These are phyloP conservation scores for Nissolia schottii DNA, from an alignment of 306 rosid species.

Conservation along the genomic window DNA sequence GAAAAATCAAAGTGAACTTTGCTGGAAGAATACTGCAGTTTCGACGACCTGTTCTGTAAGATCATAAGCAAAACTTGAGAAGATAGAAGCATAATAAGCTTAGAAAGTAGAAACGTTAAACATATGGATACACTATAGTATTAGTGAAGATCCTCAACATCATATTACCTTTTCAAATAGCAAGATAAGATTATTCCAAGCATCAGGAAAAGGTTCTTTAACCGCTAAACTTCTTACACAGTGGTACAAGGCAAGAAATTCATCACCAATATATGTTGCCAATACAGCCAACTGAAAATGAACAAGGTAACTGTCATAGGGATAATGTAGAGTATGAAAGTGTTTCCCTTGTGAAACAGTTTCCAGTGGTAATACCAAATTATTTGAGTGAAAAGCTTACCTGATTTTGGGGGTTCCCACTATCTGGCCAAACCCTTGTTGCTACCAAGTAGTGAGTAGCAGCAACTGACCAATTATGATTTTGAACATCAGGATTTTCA, in stretches of 20 bases:
- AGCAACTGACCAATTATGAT: conserved; percentile 82
- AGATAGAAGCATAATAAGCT: conserved; percentile 14
- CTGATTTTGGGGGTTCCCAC: conserved; percentile 98
- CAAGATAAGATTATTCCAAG: conserved; percentile 72
- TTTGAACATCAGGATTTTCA: conserved; percentile 52
- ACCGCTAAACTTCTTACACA: conserved; percentile 90
- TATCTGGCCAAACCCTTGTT: conserved; percentile 84
- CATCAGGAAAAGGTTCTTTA: conserved; percentile 93
- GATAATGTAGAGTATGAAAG: conserved; percentile 9
- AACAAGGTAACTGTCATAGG: conserved; percentile 12
- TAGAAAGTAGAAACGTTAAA: conserved; percentile 3
- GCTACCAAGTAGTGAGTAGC: conserved; percentile 89
- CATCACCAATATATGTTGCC: conserved; percentile 89
- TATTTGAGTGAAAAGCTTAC: conserved; percentile 27
- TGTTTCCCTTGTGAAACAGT: neutral
- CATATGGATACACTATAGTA: neutral
- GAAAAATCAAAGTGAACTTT: conserved; percentile 44
- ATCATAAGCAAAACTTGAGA: conserved; percentile 38
- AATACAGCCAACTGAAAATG: conserved; percentile 81
- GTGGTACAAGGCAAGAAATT: conserved; percentile 90
- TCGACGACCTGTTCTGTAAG: conserved; percentile 78
- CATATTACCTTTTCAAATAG: conserved; percentile 77
- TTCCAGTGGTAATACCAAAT: neutral
- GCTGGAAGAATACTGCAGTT: conserved; percentile 32
- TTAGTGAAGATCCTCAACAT: neutral